These are phyloP conservation scores for Takakia lepidozioides DNA, from an alignment of 225 moss, liverwort and hornwort genomes.

Conservation along the genomic window DNA sequence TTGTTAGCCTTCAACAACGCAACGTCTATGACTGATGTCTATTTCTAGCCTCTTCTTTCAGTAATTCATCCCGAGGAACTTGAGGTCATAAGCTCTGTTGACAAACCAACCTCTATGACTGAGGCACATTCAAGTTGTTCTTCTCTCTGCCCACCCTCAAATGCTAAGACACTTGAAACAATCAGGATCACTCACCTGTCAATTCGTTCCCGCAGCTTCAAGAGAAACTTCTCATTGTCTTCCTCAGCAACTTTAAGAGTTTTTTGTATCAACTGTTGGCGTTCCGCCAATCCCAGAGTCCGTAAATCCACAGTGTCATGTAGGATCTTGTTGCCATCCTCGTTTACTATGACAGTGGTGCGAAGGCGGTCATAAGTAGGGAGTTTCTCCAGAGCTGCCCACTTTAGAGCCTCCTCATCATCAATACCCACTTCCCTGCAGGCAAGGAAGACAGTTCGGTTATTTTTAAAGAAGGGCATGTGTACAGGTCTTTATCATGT, in stretches of 20 bases:
- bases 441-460: too few species aligned
- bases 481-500: too few species aligned
- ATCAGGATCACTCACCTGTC: constrained; percentile 33
- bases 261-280: constrained; percentile 47
- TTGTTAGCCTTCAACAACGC: background rate
- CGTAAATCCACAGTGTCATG: constrained; percentile 72
- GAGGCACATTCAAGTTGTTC: background rate
- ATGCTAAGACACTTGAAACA: too few species aligned
- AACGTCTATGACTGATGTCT: background rate
- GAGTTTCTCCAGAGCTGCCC: constrained; percentile 53
- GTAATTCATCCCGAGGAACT: background rate
- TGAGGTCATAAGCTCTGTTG: background rate
- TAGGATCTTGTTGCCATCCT: constrained; percentile 54
- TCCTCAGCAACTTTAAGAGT: constrained; percentile 47
- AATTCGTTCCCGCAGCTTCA: constrained; percentile 62
- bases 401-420: constrained; percentile 25
- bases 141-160: background rate
- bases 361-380: constrained; percentile 37
- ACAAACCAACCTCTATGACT: background rate
- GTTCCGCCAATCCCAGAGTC: constrained; percentile 49
- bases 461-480: too few species aligned
- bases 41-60: background rate
- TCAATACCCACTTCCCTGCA: constrained; percentile 10
- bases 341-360: constrained; percentile 56
- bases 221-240: constrained; percentile 60